These are phyloP conservation scores for Xylaria acuta DNA, from an alignment of 495 filamentous ascomycete genomes.

Conservation along the genomic window DNA sequence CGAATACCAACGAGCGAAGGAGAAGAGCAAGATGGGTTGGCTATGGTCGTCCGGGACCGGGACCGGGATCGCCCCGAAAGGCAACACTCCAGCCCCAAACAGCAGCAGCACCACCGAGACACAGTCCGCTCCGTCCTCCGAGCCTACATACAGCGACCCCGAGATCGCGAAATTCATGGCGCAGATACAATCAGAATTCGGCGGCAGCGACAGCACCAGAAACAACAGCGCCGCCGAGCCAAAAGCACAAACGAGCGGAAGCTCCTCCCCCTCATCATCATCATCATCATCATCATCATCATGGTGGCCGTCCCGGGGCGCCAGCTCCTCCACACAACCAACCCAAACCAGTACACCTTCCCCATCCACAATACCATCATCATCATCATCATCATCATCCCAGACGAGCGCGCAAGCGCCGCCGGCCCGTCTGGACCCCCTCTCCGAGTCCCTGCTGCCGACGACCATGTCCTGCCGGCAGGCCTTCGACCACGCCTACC, in stretches of 20 bases:
- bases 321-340: constrained; percentile 25
- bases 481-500: constrained; percentile 92
- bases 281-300: constrained; percentile 24
- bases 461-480: constrained; percentile 84
- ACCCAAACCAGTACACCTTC: constrained; percentile 24
- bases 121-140: constrained; percentile 25
- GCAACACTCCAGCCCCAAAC: constrained; percentile 22
- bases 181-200: constrained; percentile 44
- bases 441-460: constrained; percentile 70
- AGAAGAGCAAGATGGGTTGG: constrained; percentile 58
- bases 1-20: neutral
- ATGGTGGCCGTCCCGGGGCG: constrained; percentile 5
- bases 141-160: constrained; percentile 40
- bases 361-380: neutral
- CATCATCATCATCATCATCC: neutral
- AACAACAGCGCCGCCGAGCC: neutral
- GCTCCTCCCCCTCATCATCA: neutral
- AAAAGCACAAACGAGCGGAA: neutral
- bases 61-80: constrained; percentile 30
- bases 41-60: constrained; percentile 50
- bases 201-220: constrained; percentile 13
- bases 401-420: neutral
- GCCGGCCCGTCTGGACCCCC: constrained; percentile 40
- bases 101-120: constrained; percentile 16
- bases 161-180: constrained; percentile 52